Evolutionary conservation across 306 rosid genomes (phyloP).

Genomic region (Prunus fruticosa): DNA sequence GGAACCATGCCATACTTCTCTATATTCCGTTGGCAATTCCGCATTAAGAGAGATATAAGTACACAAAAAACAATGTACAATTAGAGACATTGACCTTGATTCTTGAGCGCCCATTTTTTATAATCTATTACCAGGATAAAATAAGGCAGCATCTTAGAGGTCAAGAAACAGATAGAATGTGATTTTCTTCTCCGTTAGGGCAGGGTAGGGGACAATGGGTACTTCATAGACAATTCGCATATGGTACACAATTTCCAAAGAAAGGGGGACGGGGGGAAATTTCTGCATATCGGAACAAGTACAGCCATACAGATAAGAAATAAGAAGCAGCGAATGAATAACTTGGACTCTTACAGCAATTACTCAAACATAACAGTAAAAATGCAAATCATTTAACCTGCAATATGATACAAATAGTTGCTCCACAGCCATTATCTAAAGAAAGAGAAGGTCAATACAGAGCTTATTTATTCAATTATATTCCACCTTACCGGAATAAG

Average conservation of each 20-base stretch:
- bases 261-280: neutral
- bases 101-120: neutral
- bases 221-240: neutral
- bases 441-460: slow-evolving; percentile 5
- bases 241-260: neutral
- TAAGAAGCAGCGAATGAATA: neutral
- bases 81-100: neutral
- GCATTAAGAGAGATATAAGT: neutral
- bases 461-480: neutral
- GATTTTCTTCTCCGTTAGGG: neutral
- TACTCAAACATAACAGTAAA: neutral
- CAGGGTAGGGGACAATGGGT: neutral
- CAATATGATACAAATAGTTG: neutral
- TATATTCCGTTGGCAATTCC: neutral
- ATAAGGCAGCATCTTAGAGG: neutral
- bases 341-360: neutral
- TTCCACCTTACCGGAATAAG: slow-evolving; percentile 71
- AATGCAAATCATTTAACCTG: neutral
- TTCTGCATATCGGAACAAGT: neutral
- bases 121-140: neutral
- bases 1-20: neutral
- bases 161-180: neutral
- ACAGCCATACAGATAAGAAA: neutral
- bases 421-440: neutral
- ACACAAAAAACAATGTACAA: neutral